Evolutionary conservation across 2,329 filamentous ascomycete genomes (phyloP), one percentile per base, ranked within the genome.

Genomic region (Aschersonia sp.): DNA sequence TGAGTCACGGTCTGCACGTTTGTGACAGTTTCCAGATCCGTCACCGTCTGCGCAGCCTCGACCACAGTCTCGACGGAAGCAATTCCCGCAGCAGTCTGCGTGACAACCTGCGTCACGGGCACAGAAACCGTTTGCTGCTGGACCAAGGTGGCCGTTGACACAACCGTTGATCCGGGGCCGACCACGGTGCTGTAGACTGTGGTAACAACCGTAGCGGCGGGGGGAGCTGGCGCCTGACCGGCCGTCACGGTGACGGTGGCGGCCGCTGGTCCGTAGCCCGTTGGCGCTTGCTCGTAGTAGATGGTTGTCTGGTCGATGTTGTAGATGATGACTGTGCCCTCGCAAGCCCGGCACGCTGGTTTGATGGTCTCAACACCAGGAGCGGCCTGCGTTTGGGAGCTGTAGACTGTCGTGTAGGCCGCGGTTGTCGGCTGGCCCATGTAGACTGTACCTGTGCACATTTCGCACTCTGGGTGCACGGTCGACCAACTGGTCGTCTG

Each of bases 321-420:
- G 22, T 44, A 47, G 11, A 47, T 47, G 46, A 43, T 37, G 46
- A 47, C 11, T n/a, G 46, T 47, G 14, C 46, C 46, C 33, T 47
- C 14, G 22, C 46, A 47, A 40, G 46, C 46, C 6, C 46, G 46
- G n/a, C 46, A 47, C 12, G 42, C 6, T 29, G 46, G 46, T 42
- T 40, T 32, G n/a, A 35, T 8, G 30, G 46, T 47, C 46, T 47
- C 45, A 11, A 47, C 31, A 37, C 41, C 46, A 14, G 46, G 46
- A 39, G 41, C 5, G 5, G 22, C 10, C 33, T 43, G 33, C 8
- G 42, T 47, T 12, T 47, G 40, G 14, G 33, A 8, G 9, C 39
- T 44, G 14, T 31, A 43, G 32, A 47, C 40, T 7, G 46, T 47
- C 7, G 43, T 32, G 33, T 44, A 47, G 7, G 46, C 14, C 29